A percentile compares a stretch with the other conserved stretches of the same genome.
phyloP scores from a whole-genome alignment of 768 basidiomycete species.

The Tricholoma matsutake region DNA sequence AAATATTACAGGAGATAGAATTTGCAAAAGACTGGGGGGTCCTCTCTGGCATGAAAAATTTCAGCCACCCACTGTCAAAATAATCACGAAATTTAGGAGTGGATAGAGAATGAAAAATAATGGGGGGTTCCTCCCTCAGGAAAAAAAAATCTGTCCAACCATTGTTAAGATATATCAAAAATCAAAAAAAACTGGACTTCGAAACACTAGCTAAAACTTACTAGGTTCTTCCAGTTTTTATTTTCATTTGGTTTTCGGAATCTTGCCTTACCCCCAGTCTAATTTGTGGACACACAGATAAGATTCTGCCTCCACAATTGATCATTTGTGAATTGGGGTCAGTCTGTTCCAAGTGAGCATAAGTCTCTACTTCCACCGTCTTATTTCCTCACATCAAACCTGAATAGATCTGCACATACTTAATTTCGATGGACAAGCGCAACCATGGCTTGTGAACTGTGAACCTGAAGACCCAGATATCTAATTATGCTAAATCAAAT shows the following conservation, averaged over 20 bases:
- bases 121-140: no score
- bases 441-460: not conserved
- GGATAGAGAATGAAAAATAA: no score
- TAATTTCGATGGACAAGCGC: not conserved
- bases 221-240: not conserved
- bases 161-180: no score
- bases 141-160: no score
- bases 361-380: not conserved
- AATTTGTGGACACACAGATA: not conserved
- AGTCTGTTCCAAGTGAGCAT: not conserved
- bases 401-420: not conserved
- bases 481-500: not conserved
- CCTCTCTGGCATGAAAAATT: no score
- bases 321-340: not conserved
- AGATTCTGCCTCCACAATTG: not conserved
- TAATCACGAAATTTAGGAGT: no score
- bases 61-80: no score
- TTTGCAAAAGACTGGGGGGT: no score
- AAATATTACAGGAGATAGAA: no score
- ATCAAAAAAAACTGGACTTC: no score
- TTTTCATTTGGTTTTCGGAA: not conserved
- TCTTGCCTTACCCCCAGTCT: not conserved
- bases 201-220: no score
- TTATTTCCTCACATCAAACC: not conserved
- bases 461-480: not conserved